Conservation (phyloP, 441 rosid genomes). For the Capsella rubella region DNA sequence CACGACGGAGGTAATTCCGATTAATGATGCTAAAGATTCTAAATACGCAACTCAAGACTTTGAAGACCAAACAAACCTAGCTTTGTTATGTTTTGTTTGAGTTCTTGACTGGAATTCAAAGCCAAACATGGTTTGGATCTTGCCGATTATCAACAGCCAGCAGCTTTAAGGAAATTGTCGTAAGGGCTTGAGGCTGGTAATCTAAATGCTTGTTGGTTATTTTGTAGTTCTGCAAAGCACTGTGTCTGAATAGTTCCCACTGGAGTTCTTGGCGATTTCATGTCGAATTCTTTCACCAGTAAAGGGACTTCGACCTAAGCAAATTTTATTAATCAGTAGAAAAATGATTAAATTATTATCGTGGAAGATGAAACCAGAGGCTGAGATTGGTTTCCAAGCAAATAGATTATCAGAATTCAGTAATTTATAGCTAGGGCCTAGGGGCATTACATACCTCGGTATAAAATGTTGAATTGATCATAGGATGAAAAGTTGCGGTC, state of each 20-base stretch:
- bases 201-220: slow-evolving; percentile 54
- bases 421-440: slow-evolving; percentile 7
- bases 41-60: slow-evolving; percentile 28
- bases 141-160: slow-evolving; percentile 72
- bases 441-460: slow-evolving; percentile 33
- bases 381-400: not conserved
- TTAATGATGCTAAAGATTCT: slow-evolving; percentile 33
- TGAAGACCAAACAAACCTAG: slow-evolving; percentile 33
- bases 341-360: too few relatives aligned
- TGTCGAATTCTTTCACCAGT: slow-evolving; percentile 29
- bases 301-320: slow-evolving; percentile 34
- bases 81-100: not conserved
- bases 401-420: not conserved
- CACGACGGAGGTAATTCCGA: slow-evolving; percentile 22
- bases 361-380: too few relatives aligned
- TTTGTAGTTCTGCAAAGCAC: slow-evolving; percentile 66
- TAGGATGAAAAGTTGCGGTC: slow-evolving; percentile 37
- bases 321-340: not conserved
- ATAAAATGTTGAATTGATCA: slow-evolving; percentile 35
- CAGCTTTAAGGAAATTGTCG: slow-evolving; percentile 93
- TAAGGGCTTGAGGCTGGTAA: slow-evolving; percentile 91
- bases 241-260: slow-evolving; percentile 41
- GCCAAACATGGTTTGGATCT: slow-evolving; percentile 11
- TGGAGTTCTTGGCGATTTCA: slow-evolving; percentile 44
- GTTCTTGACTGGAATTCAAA: slow-evolving; percentile 29